Evolutionary conservation across 352 stramenopile genomes (phyloP).

Genomic region (Phytophthora aleatoria): DNA sequence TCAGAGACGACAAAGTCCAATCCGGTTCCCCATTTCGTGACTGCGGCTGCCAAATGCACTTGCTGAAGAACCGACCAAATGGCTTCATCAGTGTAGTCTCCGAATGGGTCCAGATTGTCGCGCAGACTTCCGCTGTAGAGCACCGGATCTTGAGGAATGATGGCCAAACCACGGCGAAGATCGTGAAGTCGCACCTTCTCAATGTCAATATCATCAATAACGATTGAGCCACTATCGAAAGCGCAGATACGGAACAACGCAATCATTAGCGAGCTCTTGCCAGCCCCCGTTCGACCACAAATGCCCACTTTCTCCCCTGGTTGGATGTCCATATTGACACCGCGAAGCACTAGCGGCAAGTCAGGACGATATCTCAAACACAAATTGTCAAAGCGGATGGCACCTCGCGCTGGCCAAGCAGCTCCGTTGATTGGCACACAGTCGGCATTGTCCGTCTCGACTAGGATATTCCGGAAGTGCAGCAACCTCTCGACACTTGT

Average conservation of each 20-base stretch:
- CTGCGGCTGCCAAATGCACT: conserved; percentile 64
- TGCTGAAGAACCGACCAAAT: conserved; percentile 69
- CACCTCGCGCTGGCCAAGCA: conserved; percentile 36
- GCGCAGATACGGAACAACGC: conserved; percentile 39
- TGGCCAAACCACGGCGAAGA: conserved; percentile 47
- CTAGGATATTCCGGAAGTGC: conserved; percentile 19
- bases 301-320: conserved; percentile 33
- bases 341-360: conserved; percentile 45
- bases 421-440: conserved; percentile 14
- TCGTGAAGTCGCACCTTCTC: conserved; percentile 39
- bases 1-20: conserved; percentile 89
- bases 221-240: conserved; percentile 67
- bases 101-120: conserved; percentile 93
- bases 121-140: conserved; percentile 90
- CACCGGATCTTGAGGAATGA: conserved; percentile 88
- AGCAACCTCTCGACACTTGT: conserved; percentile 23
- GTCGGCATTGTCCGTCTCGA: conserved; percentile 15
- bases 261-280: conserved; percentile 33
- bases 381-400: conserved; percentile 39
- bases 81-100: conserved; percentile 65
- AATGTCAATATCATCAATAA: conserved; percentile 89
- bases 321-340: conserved; percentile 38
- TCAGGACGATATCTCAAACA: conserved; percentile 32
- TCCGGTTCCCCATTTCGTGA: conserved; percentile 60
- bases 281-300: conserved; percentile 27